Evolutionary conservation across 495 filamentous ascomycete species (phyloP).

Genomic region (Xylaria venustula): DNA sequence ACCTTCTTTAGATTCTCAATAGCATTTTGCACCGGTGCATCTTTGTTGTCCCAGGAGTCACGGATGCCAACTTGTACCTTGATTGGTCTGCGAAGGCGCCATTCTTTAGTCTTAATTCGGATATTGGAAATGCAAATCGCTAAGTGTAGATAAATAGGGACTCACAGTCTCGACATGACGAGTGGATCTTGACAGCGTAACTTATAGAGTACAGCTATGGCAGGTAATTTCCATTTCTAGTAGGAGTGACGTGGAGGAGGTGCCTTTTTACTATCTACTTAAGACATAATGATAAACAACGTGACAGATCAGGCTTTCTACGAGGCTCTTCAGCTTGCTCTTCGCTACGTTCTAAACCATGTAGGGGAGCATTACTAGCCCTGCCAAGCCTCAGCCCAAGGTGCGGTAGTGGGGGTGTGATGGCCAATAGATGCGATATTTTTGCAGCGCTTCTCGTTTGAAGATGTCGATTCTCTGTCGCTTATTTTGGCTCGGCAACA

Average conservation of each 20-base stretch:
- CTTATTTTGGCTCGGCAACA: not conserved
- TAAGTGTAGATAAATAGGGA: not conserved
- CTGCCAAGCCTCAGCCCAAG: constrained; percentile 5
- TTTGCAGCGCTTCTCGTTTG: not conserved
- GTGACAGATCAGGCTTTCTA: not conserved
- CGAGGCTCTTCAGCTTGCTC: not conserved
- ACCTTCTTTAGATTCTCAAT: constrained; percentile 21
- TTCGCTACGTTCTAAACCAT: not conserved
- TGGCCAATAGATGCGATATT: not conserved
- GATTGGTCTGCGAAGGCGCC: constrained; percentile 31
- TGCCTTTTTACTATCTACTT: not conserved
- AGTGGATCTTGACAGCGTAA: no score
- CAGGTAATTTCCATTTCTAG: not conserved
- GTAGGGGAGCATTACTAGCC: not conserved
- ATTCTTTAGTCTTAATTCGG: not conserved
- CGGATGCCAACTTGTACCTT: constrained; percentile 35
- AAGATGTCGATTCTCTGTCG: not conserved
- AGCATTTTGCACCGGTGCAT: constrained; percentile 22
- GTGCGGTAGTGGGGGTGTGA: not conserved
- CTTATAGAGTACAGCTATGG: not conserved
- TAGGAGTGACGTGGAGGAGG: not conserved
- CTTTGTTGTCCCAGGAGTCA: constrained; percentile 31
- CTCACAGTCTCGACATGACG: constrained; percentile 11
- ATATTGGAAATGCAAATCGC: not conserved
- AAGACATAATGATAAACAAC: not conserved